Conservation (phyloP, 495 filamentous ascomycete species). For the Xylaria bambusicola region DNA sequence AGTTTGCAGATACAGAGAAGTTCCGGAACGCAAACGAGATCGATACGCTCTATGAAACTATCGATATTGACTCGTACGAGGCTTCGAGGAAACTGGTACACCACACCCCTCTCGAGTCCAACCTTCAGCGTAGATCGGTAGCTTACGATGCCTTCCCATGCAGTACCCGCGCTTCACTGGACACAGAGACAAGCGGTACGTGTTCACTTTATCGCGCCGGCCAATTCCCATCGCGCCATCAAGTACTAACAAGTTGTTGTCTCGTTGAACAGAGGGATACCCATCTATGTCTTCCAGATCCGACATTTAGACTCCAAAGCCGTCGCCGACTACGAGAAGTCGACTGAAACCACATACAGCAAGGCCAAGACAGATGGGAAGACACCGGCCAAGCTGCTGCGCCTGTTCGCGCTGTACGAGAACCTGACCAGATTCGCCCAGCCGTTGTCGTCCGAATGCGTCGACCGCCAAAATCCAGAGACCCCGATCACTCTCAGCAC, state of each 20-base stretch:
- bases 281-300: constrained; percentile 87
- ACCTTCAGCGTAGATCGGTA: background rate
- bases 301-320: constrained; percentile 77
- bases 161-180: constrained; percentile 95
- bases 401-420: constrained; percentile 86
- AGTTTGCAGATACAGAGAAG: constrained; percentile 87
- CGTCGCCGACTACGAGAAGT: constrained; percentile 71
- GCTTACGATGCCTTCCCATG: constrained; percentile 15
- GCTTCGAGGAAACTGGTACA: constrained; percentile 71
- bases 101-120: constrained; percentile 6
- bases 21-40: constrained; percentile 82
- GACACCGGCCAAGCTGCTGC: constrained; percentile 68
- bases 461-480: constrained; percentile 65
- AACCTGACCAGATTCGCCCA: constrained; percentile 84
- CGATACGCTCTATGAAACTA: constrained; percentile 71
- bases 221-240: background rate
- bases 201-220: too few relatives aligned
- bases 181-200: constrained; percentile 67
- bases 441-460: constrained; percentile 73
- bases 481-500: constrained; percentile 83
- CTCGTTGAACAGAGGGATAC: constrained; percentile 65
- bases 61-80: constrained; percentile 81
- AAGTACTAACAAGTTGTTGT: constrained; percentile 12
- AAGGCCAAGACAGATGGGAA: constrained; percentile 59
- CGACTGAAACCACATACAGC: constrained; percentile 54